Evolutionary conservation across 345 rosid species (phyloP), one percentile per base, ranked within the genome.

Genomic region (Populus ilicifolia): DNA sequence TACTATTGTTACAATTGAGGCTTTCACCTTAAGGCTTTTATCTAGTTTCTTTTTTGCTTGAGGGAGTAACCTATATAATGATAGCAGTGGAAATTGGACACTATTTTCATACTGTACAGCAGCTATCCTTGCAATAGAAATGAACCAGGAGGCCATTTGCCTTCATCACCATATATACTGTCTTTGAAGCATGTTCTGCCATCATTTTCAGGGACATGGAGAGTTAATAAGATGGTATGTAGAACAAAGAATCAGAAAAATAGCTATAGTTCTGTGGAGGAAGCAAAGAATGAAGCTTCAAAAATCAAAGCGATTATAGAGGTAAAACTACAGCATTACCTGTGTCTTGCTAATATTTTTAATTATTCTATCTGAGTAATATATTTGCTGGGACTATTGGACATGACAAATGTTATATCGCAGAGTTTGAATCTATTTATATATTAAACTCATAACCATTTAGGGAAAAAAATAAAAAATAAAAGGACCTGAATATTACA

Each of bases 201-300:
- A 16, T 10, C 14, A 35, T 66, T 69, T 78, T 78, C 81, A 95
- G 98, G 93, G 77, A 80, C 85, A 93, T 77, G 88, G 86, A 77
- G 99, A 91, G 30, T 81, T 96, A 79, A 91, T 96, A 65, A 84
- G 84, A 74, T 96, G 98, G 99, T 93, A 92, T 77, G 86, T 93
- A 43, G 91, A 88, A 54, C 96, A 93, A 76, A 96, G 83, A 92
- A 92, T 67, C 89, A 93, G 88, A 94, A 90, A 81, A 90, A 90
- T 78, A 89, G 80, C 81, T 92, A 91, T 86, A 88, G 81, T 79
- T 90, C 93, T 9, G 83, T 85, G 74, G 88, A 88, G 77, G 89
- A 93, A 84, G 98, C 88, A 21, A 89, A 86, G 63, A 80, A 77
- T 69, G 99, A 96, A 84, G 86, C 90, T 62, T 81, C 86, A 56